Evolutionary conservation across 768 basidiomycete genomes (phyloP), one percentile per base, ranked within the genome.

Genomic region (Mycena metata): DNA sequence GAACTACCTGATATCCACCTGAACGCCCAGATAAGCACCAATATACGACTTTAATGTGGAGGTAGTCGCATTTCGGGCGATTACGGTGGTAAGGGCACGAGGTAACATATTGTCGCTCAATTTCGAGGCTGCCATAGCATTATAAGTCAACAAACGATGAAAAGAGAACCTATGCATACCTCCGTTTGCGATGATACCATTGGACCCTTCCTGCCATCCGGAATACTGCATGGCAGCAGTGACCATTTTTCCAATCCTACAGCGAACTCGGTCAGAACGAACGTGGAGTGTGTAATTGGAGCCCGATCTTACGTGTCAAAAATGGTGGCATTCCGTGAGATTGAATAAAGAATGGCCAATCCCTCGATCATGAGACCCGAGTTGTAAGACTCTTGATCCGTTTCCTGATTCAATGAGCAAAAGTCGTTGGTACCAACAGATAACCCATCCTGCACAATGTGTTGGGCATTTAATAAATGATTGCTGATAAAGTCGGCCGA

Each of bases 341-440:
- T 33, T 17, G 69, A 71, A 55, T 60, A 55, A 41, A 71, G 61
- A 23, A 62, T 67, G 24, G 69, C 47, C 17, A 70, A n/a, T 30
- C 66, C 69, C 26, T 71, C 69, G 33, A 67, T 67, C 66, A 52
- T 58, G 0, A 71, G 51, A 24, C 64, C 64, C 3, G 63, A 30
- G 36, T 69, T 66, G 30, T 64, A 65, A 3, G 64, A 47, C 6
- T 51, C 24, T 46, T 41, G 36, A 57, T 55, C 1, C 15, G 7
- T 13, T 36, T 36, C 33, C 5, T 3, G 8, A 21, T 36, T 8
- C 11, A n/a, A 12, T 21, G 52, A 17, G 35, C 52, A 54, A n/a
- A 33, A 52, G 10, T 33, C 50, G 10, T 54, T 54, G 3, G 35
- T 13, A 2, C 35, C 7, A 13, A 21, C 52, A 1, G 52, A 54